phyloP scores from a whole-genome alignment of 108 stramenopile genomes.

The Nitzschia sp. region DNA sequence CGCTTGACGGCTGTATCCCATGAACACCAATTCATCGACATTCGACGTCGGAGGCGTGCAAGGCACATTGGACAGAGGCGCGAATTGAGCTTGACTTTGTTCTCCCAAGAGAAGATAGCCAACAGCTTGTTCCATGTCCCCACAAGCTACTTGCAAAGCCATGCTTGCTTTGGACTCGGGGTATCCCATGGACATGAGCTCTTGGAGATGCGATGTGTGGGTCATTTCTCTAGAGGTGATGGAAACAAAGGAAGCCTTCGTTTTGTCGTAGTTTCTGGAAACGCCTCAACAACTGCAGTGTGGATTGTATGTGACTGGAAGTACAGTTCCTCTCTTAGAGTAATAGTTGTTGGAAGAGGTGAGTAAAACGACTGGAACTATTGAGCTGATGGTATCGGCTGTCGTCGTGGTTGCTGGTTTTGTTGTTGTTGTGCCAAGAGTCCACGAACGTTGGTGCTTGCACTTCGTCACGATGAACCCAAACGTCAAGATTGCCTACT shows the following conservation, averaged over 20 bases:
- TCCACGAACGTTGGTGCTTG: no score
- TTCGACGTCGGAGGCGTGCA: background rate
- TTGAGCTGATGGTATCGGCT: no score
- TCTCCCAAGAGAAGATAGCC: conserved; percentile 21
- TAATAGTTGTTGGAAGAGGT: no score
- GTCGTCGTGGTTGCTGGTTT: no score
- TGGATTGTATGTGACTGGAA: no score
- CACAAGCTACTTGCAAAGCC: conserved; percentile 20
- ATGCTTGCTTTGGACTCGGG: background rate
- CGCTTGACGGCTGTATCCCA: conserved; percentile 19
- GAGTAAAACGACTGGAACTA: no score
- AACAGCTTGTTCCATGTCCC: conserved; percentile 32
- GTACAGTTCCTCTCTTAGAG: no score
- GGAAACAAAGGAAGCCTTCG: background rate
- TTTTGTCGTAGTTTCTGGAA: background rate
- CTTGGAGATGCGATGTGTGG: background rate
- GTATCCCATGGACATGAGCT: conserved; percentile 30
- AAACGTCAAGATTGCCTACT: background rate
- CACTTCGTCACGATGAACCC: background rate
- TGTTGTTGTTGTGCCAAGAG: no score
- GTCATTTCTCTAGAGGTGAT: background rate
- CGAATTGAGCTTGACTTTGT: conserved; percentile 8
- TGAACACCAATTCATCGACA: conserved; percentile 8
- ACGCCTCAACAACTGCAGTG: no score
- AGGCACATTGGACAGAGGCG: background rate